Percentiles rank a stretch among this genome's conserved stretches.
Conservation (phyloP, 1,139 yeast genomes). For the Protomyces pachydermus region DNA sequence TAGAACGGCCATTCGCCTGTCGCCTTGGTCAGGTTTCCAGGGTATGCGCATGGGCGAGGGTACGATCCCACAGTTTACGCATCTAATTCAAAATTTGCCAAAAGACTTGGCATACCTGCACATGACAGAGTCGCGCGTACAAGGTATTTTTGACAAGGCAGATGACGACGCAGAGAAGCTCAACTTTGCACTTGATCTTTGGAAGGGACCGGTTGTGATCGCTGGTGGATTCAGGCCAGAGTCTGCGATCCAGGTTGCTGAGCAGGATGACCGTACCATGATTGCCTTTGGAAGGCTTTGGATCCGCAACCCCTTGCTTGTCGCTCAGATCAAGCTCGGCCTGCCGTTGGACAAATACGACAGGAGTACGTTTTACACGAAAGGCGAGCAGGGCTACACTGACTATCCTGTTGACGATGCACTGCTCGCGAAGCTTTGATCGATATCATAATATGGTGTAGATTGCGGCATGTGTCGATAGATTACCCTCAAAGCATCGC, state of each 20-base stretch:
- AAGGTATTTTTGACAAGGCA: conserved; percentile 31
- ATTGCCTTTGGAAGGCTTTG: conserved; percentile 48
- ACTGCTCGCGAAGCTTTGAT: not conserved
- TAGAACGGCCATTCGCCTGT: conserved; percentile 53
- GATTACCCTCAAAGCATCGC: too few species aligned
- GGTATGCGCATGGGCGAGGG: conserved; percentile 37
- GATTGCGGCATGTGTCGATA: too few species aligned
- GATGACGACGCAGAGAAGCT: conserved; percentile 33
- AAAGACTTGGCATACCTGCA: conserved; percentile 49
- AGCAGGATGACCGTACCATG: conserved; percentile 39
- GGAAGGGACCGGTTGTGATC: conserved; percentile 48
- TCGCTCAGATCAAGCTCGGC: conserved; percentile 44
- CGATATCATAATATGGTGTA: too few species aligned
- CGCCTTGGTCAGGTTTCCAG: conserved; percentile 53
- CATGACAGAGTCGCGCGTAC: conserved; percentile 48
- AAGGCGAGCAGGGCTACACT: conserved; percentile 30
- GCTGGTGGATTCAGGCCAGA: conserved; percentile 44
- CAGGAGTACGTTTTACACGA: conserved; percentile 42
- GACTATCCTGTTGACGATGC: conserved; percentile 22
- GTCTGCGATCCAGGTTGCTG: conserved; percentile 33
- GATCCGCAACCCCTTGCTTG: conserved; percentile 54
- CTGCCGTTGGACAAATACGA: conserved; percentile 42
- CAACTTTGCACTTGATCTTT: conserved; percentile 41
- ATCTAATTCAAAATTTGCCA: conserved; percentile 38
- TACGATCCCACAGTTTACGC: conserved; percentile 37